Evolutionary conservation across 163 green algal species (phyloP), one percentile per base, ranked within the genome.

Genomic region (Volvox carteri): DNA sequence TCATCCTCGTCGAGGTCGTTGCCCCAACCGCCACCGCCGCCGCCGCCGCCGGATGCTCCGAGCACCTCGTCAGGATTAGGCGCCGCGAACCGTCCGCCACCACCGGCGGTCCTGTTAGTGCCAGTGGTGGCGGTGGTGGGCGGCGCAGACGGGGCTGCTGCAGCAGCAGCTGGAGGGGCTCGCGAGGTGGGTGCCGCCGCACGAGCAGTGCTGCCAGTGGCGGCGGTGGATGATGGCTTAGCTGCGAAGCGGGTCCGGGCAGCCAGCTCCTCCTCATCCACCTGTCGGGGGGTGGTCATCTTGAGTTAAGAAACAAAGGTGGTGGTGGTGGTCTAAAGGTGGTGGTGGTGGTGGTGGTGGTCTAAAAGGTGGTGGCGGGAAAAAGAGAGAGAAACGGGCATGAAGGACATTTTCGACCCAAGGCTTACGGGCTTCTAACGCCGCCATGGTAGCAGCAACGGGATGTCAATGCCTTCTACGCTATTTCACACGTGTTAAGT

Each of bases 261-360:
- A 0, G 83, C 83, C 37, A 81, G 37, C 50, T 88, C 83, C 68
- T 58, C 68, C 48, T 44, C 50, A 58, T 88, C 83, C 48, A 62
- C 68, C 83, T 88, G 68, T n/a, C n/a, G n/a, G n/a, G n/a, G n/a
- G n/a, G n/a, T n/a, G n/a, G 52, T 28, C 14, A 62, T 28, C 52
- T 62, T 62, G 52, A 18, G 52, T 62, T 14, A 62, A 18, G 52
- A 62, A 28, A 62, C 52, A 18, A 62, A 62, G 52, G 52, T 62
- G 52, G 52, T 62, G 52, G 52, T 62, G 52, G 52, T 65, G 7
- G 52, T 62, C n/a, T n/a, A 65, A 65, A 65, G 54, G 54, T 19
- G 28, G 28, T 65, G 54, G 54, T 28, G 54, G 54, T n/a, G n/a
- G n/a, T n/a, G n/a, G n/a, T n/a, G n/a, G n/a, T n/a, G n/a, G n/a